These are phyloP conservation scores for Penicillium pulvis DNA, from an alignment of 495 filamentous ascomycete genomes.

Conservation along the genomic window DNA sequence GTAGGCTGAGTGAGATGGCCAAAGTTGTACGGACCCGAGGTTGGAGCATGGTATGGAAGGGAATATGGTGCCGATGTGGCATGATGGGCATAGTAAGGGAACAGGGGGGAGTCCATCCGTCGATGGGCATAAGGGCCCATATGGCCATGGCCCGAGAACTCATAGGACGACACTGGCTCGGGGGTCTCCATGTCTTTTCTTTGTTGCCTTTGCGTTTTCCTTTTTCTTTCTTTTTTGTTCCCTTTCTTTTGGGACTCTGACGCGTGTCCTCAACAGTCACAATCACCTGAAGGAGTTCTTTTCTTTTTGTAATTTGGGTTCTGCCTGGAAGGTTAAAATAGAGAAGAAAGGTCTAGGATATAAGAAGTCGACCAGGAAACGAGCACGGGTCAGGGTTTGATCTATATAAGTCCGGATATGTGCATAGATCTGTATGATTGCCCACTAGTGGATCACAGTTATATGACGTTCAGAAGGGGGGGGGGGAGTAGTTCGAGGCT, in stretches of 20 bases:
- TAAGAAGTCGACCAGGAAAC: neutral
- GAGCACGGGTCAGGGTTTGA: conserved; percentile 9
- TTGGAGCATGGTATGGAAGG: conserved; percentile 43
- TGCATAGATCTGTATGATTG: conserved; percentile 21
- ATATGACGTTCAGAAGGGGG: conserved; percentile 24
- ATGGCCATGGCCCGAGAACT: conserved; percentile 40
- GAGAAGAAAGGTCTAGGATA: neutral
- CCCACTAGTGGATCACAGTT: conserved; percentile 28
- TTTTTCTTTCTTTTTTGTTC: conserved; percentile 1
- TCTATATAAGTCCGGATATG: conserved; percentile 16
- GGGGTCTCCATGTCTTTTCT: conserved; percentile 41
- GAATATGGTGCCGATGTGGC: conserved; percentile 36
- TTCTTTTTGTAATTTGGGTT: conserved; percentile 20
- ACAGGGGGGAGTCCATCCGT: conserved; percentile 40
- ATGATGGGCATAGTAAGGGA: conserved; percentile 43
- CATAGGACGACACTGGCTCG: conserved; percentile 45
- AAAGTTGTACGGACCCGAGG: conserved; percentile 35
- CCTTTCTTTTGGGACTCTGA: neutral
- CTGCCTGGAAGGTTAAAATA: conserved; percentile 12
- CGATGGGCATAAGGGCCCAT: conserved; percentile 41
- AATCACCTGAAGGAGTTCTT: neutral
- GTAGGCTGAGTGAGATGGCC: conserved; percentile 27
- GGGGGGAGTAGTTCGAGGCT: conserved; percentile 23
- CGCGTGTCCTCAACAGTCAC: too few species aligned
- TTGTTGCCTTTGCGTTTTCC: neutral